Percentiles rank a stretch among this genome's conserved stretches.
Conservation (phyloP, 148 eudicot genomes). For the Nepenthes mirabilis region DNA sequence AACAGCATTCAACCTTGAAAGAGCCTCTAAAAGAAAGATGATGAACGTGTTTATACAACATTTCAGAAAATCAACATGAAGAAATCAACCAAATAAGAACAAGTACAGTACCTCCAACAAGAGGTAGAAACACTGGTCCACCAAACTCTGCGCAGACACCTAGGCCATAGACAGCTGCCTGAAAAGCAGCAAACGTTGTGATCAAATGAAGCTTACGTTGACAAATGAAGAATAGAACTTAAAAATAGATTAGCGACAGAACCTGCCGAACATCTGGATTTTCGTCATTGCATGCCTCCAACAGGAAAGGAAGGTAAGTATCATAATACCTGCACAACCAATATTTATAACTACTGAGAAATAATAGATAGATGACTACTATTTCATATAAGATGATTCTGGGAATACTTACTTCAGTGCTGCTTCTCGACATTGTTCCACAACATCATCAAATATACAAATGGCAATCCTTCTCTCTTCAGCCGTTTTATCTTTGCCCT, state of each 20-base stretch:
- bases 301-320: conserved; percentile 66
- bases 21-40: conserved; percentile 52
- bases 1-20: conserved; percentile 71
- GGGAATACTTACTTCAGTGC: conserved; percentile 56
- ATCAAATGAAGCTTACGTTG: background rate
- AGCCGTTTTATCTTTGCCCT: conserved; percentile 94
- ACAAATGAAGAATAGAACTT: background rate
- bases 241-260: conserved; percentile 3
- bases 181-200: conserved; percentile 12
- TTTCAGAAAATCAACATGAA: background rate
- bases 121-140: conserved; percentile 71
- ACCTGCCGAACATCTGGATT: conserved; percentile 86
- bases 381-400: background rate
- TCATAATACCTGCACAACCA: conserved; percentile 60
- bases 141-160: conserved; percentile 99
- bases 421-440: conserved; percentile 89
- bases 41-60: background rate
- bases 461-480: conserved; percentile 96
- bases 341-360: background rate
- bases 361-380: background rate
- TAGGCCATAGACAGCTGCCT: conserved; percentile 99
- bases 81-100: background rate
- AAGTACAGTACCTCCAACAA: conserved; percentile 56
- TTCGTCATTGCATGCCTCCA: conserved; percentile 89
- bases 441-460: conserved; percentile 93